A percentile compares a stretch with the other conserved stretches of the same genome.
phyloP scores from a whole-genome alignment of 805 yeast genomes.

The Yamadazyma endophytica region DNA sequence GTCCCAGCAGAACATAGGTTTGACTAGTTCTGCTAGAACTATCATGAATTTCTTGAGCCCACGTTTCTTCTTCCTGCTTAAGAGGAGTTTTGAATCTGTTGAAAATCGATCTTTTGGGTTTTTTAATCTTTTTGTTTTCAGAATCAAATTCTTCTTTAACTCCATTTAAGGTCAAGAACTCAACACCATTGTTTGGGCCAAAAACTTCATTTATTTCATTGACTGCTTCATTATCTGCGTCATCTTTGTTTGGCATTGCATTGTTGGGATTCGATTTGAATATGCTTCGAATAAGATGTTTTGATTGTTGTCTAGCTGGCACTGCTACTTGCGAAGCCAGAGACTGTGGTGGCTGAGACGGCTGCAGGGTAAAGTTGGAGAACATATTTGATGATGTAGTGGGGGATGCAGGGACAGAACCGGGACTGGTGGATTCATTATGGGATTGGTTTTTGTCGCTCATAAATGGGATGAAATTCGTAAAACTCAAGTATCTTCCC shows the following conservation, averaged over 20 bases:
- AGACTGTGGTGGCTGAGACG: slow-evolving; percentile 11
- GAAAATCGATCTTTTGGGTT: slow-evolving; percentile 33
- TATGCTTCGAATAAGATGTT: slow-evolving; percentile 31
- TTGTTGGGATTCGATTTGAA: slow-evolving; percentile 18
- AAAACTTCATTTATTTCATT: neutral
- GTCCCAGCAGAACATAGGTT: slow-evolving; percentile 5
- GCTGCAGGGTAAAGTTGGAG: slow-evolving; percentile 4
- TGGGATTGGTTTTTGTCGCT: slow-evolving; percentile 21
- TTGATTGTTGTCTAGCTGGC: slow-evolving; percentile 16
- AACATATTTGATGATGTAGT: slow-evolving; percentile 3
- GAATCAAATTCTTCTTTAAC: slow-evolving; percentile 17
- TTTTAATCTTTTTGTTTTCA: slow-evolving; percentile 25
- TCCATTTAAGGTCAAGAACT: slow-evolving; percentile 18
- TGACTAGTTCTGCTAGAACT: slow-evolving; percentile 10
- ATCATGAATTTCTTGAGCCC: slow-evolving; percentile 2
- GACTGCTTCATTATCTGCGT: neutral
- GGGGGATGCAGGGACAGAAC: slow-evolving; percentile 13
- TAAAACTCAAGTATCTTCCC: slow-evolving; percentile 29
- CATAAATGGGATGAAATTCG: slow-evolving; percentile 40
- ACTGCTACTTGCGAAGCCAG: slow-evolving; percentile 12
- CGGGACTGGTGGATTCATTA: slow-evolving; percentile 5
- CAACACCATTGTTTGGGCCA: slow-evolving; percentile 5
- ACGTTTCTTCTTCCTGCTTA: slow-evolving; percentile 10
- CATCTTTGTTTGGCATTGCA: neutral
- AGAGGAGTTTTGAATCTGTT: slow-evolving; percentile 32